These are phyloP conservation scores for Acacia concinna DNA, from an alignment of 331 rosid species.

Conservation along the genomic window DNA sequence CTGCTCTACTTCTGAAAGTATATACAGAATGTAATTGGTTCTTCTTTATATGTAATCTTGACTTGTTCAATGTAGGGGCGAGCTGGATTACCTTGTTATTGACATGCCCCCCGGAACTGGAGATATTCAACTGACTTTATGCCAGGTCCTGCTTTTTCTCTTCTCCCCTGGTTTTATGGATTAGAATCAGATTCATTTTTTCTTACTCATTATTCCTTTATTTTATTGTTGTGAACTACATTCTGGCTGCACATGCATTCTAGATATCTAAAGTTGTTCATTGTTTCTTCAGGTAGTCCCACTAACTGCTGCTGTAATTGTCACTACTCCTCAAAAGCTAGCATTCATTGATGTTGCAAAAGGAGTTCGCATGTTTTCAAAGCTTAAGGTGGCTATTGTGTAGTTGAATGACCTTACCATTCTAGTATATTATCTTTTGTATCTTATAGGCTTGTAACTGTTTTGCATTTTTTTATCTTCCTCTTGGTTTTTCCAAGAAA, in stretches of 20 bases:
- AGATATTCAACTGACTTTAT: constrained; percentile 95
- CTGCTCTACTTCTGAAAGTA: not conserved
- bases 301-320: constrained; percentile 91
- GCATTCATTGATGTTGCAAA: constrained; percentile 97
- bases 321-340: constrained; percentile 96
- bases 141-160: constrained; percentile 66
- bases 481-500: not conserved
- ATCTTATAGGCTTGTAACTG: constrained; percentile 1
- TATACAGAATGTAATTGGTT: not conserved
- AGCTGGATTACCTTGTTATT: constrained; percentile 88
- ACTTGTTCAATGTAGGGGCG: constrained; percentile 72
- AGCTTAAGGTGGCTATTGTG: constrained; percentile 71
- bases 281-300: constrained; percentile 71
- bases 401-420: constrained; percentile 10
- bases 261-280: constrained; percentile 19
- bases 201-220: constrained; percentile 14
- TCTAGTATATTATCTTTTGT: constrained; percentile 17
- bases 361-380: constrained; percentile 99
- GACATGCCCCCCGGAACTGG: constrained; percentile 99
- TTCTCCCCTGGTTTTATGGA: not conserved
- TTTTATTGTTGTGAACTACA: constrained; percentile 12
- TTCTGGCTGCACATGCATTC: constrained; percentile 22
- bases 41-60: constrained; percentile 22
- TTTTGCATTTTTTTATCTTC: not conserved
- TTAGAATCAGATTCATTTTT: not conserved